Base-by-base conservation (phyloP, 176 grass and related monocot species). In the Carex myosuroides region DNA sequence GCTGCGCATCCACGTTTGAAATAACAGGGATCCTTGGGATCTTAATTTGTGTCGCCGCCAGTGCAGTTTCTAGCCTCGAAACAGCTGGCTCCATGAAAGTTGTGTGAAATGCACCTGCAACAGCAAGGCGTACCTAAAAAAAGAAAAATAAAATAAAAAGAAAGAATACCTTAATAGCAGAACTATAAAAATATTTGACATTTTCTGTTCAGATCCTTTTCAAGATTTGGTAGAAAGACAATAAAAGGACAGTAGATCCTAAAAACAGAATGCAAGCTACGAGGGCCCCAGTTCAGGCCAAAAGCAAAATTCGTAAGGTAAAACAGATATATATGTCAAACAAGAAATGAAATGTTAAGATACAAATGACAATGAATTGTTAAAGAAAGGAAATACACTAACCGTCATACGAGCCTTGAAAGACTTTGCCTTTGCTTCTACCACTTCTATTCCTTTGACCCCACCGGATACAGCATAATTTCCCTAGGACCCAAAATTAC, bases 401-500 rank as follows among this genome's bases (percentile, higher is more conserved):
- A 99, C 93, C 83, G 93, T 93, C 96, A 95, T 99, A 66, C 91
- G 92, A 74, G 96, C 96, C 83, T 99, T 99, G 35, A 99, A 99
- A 50, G 91, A 99, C 84, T 99, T 99, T 63, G 96, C 96, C 88
- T 95, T 99, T 26, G 85, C 91, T 93, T 99, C 93, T 76, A 99
- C 91, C n/a, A 80, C 86, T 90, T 99, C 96, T 77, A 99, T 88
- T 85, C 96, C 96, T 84, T 92, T 99, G 62, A 99, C 83, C 84
- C 96, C 96, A 85, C 96, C 93, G 59, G 96, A 99, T 90, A 99
- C 91, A 84, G 88, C 93, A 89, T 99, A 93, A 69, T 98, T 98
- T 20, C 92, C 96, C 96, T 98, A 79, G 2, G 80, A 81, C 37
- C 59, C 60, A 77, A 66, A 81, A 33, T 64, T 9, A 77, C 57